Evolutionary conservation across 176 grass and related monocot genomes (phyloP), one percentile per base, ranked within the genome.

Genomic region (Coix lacrymajobi): DNA sequence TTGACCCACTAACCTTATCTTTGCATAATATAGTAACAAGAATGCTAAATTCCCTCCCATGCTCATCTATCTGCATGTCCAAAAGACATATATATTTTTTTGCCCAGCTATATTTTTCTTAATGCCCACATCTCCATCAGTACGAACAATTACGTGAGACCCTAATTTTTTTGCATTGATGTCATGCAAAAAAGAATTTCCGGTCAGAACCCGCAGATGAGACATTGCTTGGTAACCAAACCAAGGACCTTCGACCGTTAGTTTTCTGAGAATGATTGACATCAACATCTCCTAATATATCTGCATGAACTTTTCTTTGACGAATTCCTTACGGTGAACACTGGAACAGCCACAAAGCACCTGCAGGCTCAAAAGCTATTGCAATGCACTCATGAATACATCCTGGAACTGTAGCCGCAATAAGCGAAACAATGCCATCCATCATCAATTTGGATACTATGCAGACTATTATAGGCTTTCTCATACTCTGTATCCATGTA

Each of bases 11-110:
- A 28, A 90, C 90, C 74, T 92, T 91, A 90, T 98, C 96, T 91
- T 98, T 98, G 82, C 92, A 98, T 22, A 93, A 93, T 65, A 91
- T 98, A 91, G 96, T 92, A 91, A 98, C 91, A 85, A 98, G 92
- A 85, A 98, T 90, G 80, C 41, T 85, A 66, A 95, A 85, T 79
- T 98, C 96, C 75, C 86, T 98, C 37, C 89, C 96, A 76, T 62
- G 66, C 37, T 91, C 89, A 78, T 93, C 92, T 84, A 95, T 73
- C 65, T 98, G 96, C 91, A 98, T 91, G 83, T 98, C 96, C 87
- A 98, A 91, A 90, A 98, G 92, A 92, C 96, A 98, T 16, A 98
- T n/a, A n/a, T 91, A 37, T 95, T 90, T 73, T 98, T 98, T 79
- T 98, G 96, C 52, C 96, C 96, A 79, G 93, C 96, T 85, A 98